Evolutionary conservation across 768 basidiomycete species (phyloP), one percentile per base, ranked within the genome.

Genomic region (Rhodotorula taiwanensis): DNA sequence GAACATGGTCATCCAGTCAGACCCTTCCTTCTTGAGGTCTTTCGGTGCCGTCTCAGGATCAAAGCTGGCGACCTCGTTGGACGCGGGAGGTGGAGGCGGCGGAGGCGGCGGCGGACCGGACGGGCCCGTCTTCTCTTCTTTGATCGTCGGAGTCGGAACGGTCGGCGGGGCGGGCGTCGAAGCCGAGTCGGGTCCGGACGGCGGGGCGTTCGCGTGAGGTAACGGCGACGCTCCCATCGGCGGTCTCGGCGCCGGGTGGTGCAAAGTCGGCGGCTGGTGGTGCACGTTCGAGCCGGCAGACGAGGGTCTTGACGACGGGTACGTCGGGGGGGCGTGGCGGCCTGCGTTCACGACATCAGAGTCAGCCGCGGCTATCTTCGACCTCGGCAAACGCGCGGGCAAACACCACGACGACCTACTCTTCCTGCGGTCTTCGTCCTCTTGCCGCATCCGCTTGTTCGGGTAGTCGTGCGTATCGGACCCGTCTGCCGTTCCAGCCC

Each of bases 1-100:
- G 79, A 88, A 92, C 51, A 90, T 80, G 9, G 86, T 88, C 73
- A 89, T 87, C 91, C 91, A 94, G 72, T 93, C 90, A 50, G 79
- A 76, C 0, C 88, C 89, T 74, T 82, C 81, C 73, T 82, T 92
- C 84, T 78, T 78, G 49, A 76, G 70, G 44, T 77, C 77, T 28
- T 75, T 70, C 25, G 75, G 73, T 10, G 76, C 74, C 49, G 75
- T 75, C 4, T 77, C 77, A 16, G 76, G 76, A 50, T 77, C 77
- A 16, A 78, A 72, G 52, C 76, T 76, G 10, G 36, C 10, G 10
- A 16, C 52, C 23, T 60, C 58, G 25, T 62, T 62, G 58, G 44
- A 4, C 5, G 34, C 20, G 25, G 11, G 10, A 39, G 31, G 30
- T 27, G 43, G 52, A 4, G n/a, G 60, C 45, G 36, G 48, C 8